phyloP scores from a whole-genome alignment of 345 rosid species.

The Eucalyptus leucophloia region DNA sequence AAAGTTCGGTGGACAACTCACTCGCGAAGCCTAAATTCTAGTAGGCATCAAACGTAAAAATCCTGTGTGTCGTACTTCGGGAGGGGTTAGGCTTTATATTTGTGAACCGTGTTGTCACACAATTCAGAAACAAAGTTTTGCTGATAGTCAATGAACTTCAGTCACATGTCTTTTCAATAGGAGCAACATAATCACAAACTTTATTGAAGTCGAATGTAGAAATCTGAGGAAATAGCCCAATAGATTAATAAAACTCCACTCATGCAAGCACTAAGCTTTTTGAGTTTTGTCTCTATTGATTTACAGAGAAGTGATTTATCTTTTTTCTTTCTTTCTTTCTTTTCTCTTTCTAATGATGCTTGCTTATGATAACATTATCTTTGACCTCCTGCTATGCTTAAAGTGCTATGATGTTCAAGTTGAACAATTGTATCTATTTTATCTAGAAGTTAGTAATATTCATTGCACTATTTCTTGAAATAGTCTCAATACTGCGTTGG shows the following conservation, averaged over 20 bases:
- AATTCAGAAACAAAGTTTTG: neutral
- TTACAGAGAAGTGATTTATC: neutral
- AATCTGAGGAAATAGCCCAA: neutral
- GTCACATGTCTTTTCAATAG: neutral
- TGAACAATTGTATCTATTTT: neutral
- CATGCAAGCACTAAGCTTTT: neutral
- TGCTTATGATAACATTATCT: neutral
- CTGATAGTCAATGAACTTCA: neutral
- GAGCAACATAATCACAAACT: neutral
- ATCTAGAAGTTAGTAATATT: neutral
- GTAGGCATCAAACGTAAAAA: neutral
- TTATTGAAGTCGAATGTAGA: neutral
- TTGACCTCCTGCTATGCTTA: neutral
- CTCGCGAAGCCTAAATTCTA: neutral
- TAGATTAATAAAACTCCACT: neutral
- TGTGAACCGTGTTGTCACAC: neutral
- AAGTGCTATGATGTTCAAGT: neutral
- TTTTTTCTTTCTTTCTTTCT: neutral
- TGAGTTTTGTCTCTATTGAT: neutral
- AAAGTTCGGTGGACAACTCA: neutral
- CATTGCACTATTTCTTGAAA: neutral
- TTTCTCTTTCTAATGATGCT: neutral
- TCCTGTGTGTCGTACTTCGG: neutral
- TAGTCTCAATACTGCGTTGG: neutral
- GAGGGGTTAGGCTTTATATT: neutral